A percentile compares a stretch with the other conserved stretches of the same genome.
Evolutionary conservation across 495 filamentous ascomycete species (phyloP).

Genomic region (Penicillium salamii): DNA sequence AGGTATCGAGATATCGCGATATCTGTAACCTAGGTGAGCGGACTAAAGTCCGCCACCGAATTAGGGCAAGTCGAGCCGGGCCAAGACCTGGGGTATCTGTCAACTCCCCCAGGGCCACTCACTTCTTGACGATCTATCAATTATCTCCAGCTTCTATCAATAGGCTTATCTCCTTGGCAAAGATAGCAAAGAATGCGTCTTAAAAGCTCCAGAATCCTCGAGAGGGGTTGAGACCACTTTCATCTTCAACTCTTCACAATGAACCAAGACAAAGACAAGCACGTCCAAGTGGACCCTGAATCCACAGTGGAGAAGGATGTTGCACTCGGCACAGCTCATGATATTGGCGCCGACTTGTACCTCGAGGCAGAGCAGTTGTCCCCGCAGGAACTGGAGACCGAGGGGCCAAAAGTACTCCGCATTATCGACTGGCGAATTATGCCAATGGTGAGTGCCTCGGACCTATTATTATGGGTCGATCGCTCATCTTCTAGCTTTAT

Average conservation of each 20-base stretch:
- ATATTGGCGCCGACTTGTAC: conserved; percentile 33
- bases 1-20: no score
- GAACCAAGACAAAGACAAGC: conserved; percentile 12
- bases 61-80: background rate
- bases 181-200: conserved; percentile 10
- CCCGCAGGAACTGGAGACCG: conserved; percentile 29
- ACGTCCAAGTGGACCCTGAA: conserved; percentile 15
- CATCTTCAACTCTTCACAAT: conserved; percentile 1
- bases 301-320: conserved; percentile 24
- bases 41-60: background rate
- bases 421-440: conserved; percentile 35
- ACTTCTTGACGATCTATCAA: no score
- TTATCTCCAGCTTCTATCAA: no score
- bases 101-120: no score
- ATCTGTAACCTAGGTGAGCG: background rate
- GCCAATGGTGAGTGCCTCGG: conserved; percentile 27
- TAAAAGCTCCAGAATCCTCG: conserved; percentile 4
- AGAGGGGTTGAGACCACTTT: background rate
- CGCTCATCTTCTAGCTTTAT: conserved; percentile 30
- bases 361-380: conserved; percentile 31
- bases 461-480: no score
- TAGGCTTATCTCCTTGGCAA: conserved; percentile 23
- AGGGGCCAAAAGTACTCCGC: conserved; percentile 29
- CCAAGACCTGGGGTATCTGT: no score
- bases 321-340: conserved; percentile 19